Evolutionary conservation across 139 green algal genomes (phyloP).

Genomic region (Desmodesmus armatus): DNA sequence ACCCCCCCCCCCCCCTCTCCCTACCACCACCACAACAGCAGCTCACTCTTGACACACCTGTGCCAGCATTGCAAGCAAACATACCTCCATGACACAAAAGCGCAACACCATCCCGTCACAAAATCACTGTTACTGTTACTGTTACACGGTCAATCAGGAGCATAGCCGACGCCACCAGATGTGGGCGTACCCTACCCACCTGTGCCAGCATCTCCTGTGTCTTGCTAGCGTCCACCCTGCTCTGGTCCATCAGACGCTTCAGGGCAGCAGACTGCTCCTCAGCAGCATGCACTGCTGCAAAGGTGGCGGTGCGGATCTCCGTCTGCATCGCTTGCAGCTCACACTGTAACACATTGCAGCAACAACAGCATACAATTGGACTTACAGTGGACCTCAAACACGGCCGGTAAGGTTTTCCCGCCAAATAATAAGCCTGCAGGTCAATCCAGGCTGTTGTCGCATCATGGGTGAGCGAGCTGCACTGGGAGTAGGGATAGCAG

Average conservation of each 20-base stretch:
- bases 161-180: too few species aligned
- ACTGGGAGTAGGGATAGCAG: background rate
- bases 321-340: background rate
- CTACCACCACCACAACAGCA: background rate
- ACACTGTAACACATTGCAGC: background rate
- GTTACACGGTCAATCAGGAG: background rate
- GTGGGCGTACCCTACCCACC: background rate
- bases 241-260: slow-evolving; percentile 41
- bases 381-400: too few species aligned
- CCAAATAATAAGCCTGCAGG: background rate
- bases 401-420: background rate
- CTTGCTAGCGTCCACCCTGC: slow-evolving; percentile 15
- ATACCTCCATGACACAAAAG: background rate
- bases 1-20: too few species aligned
- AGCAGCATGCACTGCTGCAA: background rate
- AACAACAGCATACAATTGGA: background rate
- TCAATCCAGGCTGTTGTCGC: background rate
- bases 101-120: background rate
- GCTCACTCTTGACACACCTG: background rate
- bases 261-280: slow-evolving; percentile 28
- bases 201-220: slow-evolving; percentile 40
- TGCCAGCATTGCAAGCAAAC: background rate
- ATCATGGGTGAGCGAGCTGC: background rate
- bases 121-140: background rate
- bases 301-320: background rate